phyloP scores from a whole-genome alignment of 345 rosid species.

The Adansonia digitata region DNA sequence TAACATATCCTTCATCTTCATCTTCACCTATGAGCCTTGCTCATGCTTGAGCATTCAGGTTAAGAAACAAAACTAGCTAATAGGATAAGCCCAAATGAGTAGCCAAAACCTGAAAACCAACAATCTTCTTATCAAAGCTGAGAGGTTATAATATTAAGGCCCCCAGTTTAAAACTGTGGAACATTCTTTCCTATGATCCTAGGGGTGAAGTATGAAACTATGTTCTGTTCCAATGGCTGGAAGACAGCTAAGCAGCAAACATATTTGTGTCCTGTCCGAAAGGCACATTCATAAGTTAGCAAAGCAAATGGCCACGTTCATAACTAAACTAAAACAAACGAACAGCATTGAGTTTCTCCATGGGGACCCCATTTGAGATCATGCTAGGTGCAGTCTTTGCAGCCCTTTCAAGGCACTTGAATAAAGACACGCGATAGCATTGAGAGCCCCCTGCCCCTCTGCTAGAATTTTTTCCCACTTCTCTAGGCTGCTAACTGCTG shows the following conservation, averaged over 20 bases:
- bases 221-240: neutral
- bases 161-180: neutral
- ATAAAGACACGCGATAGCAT: conserved; percentile 14
- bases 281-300: neutral
- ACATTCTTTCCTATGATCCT: neutral
- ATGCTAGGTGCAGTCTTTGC: conserved; percentile 7
- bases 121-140: neutral
- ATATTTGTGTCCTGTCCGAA: neutral
- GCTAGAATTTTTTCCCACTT: conserved; percentile 8
- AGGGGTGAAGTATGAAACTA: neutral
- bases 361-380: neutral
- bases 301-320: neutral
- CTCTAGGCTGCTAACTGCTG: conserved; percentile 5
- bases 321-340: too few relatives aligned
- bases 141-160: neutral
- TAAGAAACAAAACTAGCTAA: neutral
- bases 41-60: neutral
- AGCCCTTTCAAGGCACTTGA: conserved; percentile 22
- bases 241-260: conserved; percentile 1
- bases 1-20: too few relatives aligned
- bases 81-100: neutral
- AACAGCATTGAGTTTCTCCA: neutral
- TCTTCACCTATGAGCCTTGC: too few relatives aligned
- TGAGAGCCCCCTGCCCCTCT: neutral
- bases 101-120: neutral